Evolutionary conservation across 1,139 yeast genomes (phyloP).

Genomic region (Debaryomyces fabryi): DNA sequence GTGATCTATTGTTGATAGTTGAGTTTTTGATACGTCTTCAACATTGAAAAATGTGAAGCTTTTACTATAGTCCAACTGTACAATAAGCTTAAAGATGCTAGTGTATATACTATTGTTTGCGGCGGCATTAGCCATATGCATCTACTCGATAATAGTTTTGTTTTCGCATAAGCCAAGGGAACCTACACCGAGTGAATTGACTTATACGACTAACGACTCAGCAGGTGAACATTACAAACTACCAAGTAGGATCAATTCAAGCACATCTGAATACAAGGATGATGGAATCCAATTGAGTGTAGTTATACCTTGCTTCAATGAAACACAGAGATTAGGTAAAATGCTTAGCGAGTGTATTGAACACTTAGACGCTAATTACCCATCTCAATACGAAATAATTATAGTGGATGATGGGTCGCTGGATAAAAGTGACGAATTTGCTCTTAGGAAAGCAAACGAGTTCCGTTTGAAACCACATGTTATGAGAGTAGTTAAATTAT

Average conservation of each 20-base stretch:
- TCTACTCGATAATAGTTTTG: conserved; percentile 47
- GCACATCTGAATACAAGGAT: conserved; percentile 33
- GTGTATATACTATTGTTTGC: not conserved
- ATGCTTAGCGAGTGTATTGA: conserved; percentile 81
- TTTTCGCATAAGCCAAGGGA: conserved; percentile 68
- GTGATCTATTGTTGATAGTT: conserved; percentile 3
- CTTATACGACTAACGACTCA: conserved; percentile 46
- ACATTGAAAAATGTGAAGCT: not conserved
- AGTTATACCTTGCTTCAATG: conserved; percentile 91
- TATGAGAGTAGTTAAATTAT: conserved; percentile 69
- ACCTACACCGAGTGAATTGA: conserved; percentile 54
- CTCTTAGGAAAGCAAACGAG: conserved; percentile 62
- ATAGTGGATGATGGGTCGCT: conserved; percentile 90
- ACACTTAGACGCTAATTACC: conserved; percentile 45
- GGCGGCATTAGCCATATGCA: conserved; percentile 14
- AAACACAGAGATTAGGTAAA: conserved; percentile 65
- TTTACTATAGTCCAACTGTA: not conserved
- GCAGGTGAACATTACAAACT: conserved; percentile 23
- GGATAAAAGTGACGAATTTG: conserved; percentile 78
- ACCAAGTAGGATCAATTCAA: conserved; percentile 30
- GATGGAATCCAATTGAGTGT: conserved; percentile 59
- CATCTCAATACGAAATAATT: conserved; percentile 65
- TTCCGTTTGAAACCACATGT: conserved; percentile 57
- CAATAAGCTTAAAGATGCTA: conserved; percentile 4
- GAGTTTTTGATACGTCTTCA: not conserved